A percentile compares a stretch with the other conserved stretches of the same genome.
These are phyloP conservation scores for Ulmus americana DNA, from an alignment of 331 rosid genomes.

Conservation along the genomic window DNA sequence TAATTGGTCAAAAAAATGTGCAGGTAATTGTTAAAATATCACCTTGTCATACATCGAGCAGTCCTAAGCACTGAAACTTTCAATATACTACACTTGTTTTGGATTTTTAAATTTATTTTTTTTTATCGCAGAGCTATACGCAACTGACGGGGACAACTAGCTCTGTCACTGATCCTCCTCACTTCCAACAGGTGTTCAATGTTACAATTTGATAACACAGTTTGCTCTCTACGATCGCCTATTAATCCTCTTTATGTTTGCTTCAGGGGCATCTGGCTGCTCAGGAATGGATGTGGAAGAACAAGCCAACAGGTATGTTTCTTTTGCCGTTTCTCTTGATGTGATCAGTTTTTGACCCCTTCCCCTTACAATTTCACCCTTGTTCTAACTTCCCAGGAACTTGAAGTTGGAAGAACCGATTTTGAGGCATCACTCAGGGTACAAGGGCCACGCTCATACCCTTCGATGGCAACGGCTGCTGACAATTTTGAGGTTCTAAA, in stretches of 20 bases:
- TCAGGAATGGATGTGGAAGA: slow-evolving; percentile 86
- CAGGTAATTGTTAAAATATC: slow-evolving; percentile 40
- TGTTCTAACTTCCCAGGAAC: too few species aligned
- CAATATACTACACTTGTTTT: neutral
- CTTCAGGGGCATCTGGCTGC: slow-evolving; percentile 57
- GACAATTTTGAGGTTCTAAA: too few species aligned
- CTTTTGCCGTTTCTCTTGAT: too few species aligned
- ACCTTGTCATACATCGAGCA: neutral
- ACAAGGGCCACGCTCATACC: too few species aligned
- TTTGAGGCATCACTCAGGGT: too few species aligned
- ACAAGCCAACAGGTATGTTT: slow-evolving; percentile 61
- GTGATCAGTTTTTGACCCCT: too few species aligned
- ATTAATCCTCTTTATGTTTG: slow-evolving; percentile 17
- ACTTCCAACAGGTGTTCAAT: slow-evolving; percentile 38
- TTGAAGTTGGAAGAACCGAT: too few species aligned
- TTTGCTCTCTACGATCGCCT: slow-evolving; percentile 3
- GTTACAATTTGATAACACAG: slow-evolving; percentile 1
- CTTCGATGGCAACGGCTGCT: too few species aligned
- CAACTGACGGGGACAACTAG: slow-evolving; percentile 35
- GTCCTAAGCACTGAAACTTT: neutral
- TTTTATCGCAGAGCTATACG: slow-evolving; percentile 51
- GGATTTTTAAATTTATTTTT: neutral
- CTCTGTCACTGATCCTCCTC: slow-evolving; percentile 47
- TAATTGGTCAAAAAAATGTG: slow-evolving; percentile 45
- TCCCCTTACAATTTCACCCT: too few species aligned